These are phyloP conservation scores for Podila verticillata DNA, from an alignment of 192 early-diverging fungal genomes.

Conservation along the genomic window DNA sequence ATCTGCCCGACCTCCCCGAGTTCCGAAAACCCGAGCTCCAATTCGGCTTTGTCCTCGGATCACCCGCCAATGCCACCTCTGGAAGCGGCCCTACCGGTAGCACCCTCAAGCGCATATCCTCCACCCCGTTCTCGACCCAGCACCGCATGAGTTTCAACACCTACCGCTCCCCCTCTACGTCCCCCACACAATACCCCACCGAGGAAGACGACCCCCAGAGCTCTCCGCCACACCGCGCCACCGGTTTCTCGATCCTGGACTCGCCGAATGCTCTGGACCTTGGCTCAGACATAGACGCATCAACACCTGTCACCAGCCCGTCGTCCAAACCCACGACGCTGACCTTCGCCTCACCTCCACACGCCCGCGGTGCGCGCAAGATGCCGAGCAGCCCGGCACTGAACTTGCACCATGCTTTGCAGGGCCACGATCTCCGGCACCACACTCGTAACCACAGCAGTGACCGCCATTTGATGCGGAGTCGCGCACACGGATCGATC, in stretches of 20 bases:
- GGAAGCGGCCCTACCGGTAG: not conserved
- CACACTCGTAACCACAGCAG: too few relatives aligned
- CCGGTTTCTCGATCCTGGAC: too few relatives aligned
- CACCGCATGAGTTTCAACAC: not conserved
- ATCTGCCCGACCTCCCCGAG: constrained; percentile 42
- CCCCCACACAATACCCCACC: constrained; percentile 2
- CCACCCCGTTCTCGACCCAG: constrained; percentile 15
- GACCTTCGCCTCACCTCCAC: too few relatives aligned
- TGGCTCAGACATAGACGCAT: not conserved
- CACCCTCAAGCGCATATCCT: constrained; percentile 34
- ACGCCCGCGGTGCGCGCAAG: too few relatives aligned
- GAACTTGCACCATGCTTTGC: not conserved
- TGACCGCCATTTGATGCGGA: not conserved
- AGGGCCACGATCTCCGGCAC: not conserved
- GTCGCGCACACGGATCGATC: not conserved
- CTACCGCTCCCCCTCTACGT: constrained; percentile 35
- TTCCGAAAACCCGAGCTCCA: constrained; percentile 7
- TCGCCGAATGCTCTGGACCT: too few relatives aligned
- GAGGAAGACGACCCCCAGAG: too few relatives aligned
- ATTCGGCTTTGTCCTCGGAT: not conserved
- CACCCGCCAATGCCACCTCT: not conserved
- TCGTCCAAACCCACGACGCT: not conserved
- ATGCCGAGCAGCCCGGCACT: too few relatives aligned
- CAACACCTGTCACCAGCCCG: not conserved
- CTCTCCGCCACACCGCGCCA: too few relatives aligned